Evolutionary conservation across 306 rosid species (phyloP).

Genomic region (Pueraria montana): DNA sequence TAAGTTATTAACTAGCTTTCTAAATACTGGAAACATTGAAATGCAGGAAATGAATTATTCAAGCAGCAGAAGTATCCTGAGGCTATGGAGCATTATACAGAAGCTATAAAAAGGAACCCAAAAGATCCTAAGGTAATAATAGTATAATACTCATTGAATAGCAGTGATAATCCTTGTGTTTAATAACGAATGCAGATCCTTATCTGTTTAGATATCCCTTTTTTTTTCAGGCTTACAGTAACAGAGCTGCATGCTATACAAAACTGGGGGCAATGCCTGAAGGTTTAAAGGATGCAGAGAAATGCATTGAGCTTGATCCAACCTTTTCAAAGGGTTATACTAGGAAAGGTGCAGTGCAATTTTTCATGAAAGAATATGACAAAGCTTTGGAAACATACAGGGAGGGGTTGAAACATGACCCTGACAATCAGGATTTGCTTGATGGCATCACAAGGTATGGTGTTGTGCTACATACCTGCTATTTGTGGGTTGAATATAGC

Average conservation of each 20-base stretch:
- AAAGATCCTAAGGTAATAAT: constrained; percentile 68
- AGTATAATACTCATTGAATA: background rate
- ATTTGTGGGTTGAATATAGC: background rate
- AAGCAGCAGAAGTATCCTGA: constrained; percentile 84
- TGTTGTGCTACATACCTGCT: background rate
- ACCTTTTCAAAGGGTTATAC: constrained; percentile 87
- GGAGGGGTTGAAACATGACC: constrained; percentile 91
- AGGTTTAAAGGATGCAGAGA: constrained; percentile 95
- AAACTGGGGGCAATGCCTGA: constrained; percentile 96
- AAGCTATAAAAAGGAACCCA: constrained; percentile 77
- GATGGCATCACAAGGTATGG: constrained; percentile 81
- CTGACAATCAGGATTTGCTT: constrained; percentile 80
- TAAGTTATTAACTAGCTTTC: background rate
- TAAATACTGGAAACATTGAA: constrained; percentile 2
- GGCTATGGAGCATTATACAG: constrained; percentile 80
- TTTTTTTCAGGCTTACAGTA: constrained; percentile 77
- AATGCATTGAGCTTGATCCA: constrained; percentile 94
- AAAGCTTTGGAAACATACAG: constrained; percentile 93
- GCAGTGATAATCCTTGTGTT: background rate
- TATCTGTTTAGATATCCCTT: constrained; percentile 5
- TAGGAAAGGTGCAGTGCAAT: constrained; percentile 91
- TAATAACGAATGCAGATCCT: background rate
- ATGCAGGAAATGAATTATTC: constrained; percentile 81
- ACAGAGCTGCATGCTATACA: constrained; percentile 95
- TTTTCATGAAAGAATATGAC: constrained; percentile 94